phyloP scores from a whole-genome alignment of 768 basidiomycete genomes.

The Trametes punicea region DNA sequence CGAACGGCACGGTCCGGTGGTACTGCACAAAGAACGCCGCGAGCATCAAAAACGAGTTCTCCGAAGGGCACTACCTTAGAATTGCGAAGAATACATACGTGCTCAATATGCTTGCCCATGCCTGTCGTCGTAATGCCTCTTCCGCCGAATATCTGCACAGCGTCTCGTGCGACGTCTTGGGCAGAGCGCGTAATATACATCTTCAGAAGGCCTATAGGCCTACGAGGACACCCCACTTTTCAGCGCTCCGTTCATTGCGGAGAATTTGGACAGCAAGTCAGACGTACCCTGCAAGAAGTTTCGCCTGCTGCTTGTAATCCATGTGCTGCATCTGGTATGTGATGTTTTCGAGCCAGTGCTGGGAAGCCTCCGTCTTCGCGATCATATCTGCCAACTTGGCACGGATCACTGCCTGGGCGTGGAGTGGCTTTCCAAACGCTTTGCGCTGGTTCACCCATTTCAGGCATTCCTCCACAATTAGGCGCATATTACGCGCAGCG shows the following conservation, averaged over 20 bases:
- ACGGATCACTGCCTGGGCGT: constrained; percentile 83
- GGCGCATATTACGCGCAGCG: constrained; percentile 61
- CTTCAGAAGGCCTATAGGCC: constrained; percentile 79
- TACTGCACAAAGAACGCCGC: constrained; percentile 28
- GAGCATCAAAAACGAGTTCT: background rate
- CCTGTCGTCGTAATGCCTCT: constrained; percentile 80
- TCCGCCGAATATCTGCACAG: constrained; percentile 85
- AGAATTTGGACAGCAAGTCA: constrained; percentile 35
- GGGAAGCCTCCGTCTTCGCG: constrained; percentile 73
- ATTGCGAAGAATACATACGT: constrained; percentile 41
- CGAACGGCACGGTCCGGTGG: constrained; percentile 41
- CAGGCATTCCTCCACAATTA: constrained; percentile 78
- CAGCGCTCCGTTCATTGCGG: background rate
- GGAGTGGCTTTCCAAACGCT: constrained; percentile 87
- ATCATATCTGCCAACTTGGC: constrained; percentile 89
- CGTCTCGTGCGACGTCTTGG: constrained; percentile 78
- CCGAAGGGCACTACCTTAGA: background rate
- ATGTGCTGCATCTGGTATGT: constrained; percentile 89
- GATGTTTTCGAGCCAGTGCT: constrained; percentile 84
- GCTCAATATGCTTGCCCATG: constrained; percentile 76
- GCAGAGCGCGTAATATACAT: constrained; percentile 72
- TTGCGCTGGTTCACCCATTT: constrained; percentile 90
- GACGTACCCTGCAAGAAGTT: constrained; percentile 66
- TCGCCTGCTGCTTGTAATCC: constrained; percentile 74
- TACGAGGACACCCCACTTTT: constrained; percentile 21